Base-by-base conservation (phyloP, 768 basidiomycete species). In the Leucosporidium scottii region DNA sequence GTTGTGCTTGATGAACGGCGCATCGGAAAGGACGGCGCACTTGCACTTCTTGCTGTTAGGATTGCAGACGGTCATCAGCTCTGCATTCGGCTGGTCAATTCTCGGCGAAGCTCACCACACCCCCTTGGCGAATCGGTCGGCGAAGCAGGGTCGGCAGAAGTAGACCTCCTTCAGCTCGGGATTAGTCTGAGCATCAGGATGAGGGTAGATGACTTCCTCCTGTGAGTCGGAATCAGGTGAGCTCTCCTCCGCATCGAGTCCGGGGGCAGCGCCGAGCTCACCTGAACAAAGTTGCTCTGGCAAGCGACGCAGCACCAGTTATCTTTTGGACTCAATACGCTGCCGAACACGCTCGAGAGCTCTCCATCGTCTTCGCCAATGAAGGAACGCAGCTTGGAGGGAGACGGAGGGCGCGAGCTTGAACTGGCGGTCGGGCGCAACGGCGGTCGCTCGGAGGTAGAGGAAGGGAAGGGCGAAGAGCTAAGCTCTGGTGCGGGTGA, bases 121-220 rank as follows among this genome's bases (percentile, higher is more conserved):
- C 4, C 71, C 71, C 25, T 66, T 58, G 10, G 54, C 31, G 49
- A 68, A 72, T 2, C 62, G 54, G n/a, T 68, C 62, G 0, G 65
- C 71, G 44, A 72, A 72, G 28, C 71, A 72, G 1, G 48, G 18
- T 0, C 71, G 64, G 56, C 71, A 72, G 28, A 63, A 72, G 65
- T 57, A 72, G 0, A 53, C 8, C 39, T 68, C 67, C 17, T 34
- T 59, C 1, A 62, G 36, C n/a, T 23, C 36, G 2, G 27, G 23
- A 13, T 66, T 62, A 4, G 34, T 8, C 50, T 68, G 61, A 3
- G 49, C 67, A 0, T 61, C 65, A 0, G 71, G 71, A 34, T 72
- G 71, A 7, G 71, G 71, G 50, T 72, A 72, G 48, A 72, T 68
- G 3, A 50, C 47, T 18, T 68, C 67, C 10, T 68, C 71, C 71